Conservation (phyloP, 768 basidiomycete species). For the Tylopilus plumbeoviolaceoides region DNA sequence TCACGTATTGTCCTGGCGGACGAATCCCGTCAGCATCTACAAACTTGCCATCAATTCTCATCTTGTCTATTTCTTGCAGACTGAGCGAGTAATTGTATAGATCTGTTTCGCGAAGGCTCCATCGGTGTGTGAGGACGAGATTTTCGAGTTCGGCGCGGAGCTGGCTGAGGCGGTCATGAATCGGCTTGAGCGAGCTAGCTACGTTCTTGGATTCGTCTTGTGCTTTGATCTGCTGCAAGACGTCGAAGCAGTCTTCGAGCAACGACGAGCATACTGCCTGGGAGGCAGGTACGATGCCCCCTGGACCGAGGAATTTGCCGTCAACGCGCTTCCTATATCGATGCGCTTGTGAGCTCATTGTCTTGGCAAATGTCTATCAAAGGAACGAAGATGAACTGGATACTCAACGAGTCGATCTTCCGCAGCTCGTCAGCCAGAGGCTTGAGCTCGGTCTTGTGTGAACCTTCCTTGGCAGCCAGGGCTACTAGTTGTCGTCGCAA, state of each 20-base stretch:
- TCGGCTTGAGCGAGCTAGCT: conserved; percentile 79
- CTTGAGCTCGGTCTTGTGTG: conserved; percentile 83
- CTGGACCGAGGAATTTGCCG: conserved; percentile 91
- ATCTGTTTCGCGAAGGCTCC: conserved; percentile 94
- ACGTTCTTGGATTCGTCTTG: conserved; percentile 89
- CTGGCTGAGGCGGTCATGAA: conserved; percentile 86
- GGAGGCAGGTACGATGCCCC: conserved; percentile 84
- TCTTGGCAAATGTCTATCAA: conserved; percentile 18
- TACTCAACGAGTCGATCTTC: conserved; percentile 94
- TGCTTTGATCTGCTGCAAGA: conserved; percentile 92
- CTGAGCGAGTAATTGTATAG: conserved; percentile 91
- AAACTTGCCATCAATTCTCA: conserved; percentile 97
- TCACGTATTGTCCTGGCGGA: conserved; percentile 91
- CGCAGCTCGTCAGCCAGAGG: conserved; percentile 88
- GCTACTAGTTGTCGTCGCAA: conserved; percentile 86
- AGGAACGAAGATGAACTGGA: conserved; percentile 24
- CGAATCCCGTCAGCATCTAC: conserved; percentile 90
- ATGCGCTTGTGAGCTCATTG: conserved; percentile 1
- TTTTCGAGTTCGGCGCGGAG: conserved; percentile 87
- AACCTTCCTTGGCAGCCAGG: conserved; percentile 82
- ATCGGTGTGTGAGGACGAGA: conserved; percentile 90
- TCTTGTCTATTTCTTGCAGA: conserved; percentile 93
- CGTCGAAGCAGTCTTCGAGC: conserved; percentile 95
- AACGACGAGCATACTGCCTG: conserved; percentile 90
- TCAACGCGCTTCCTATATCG: conserved; percentile 78